phyloP scores from a whole-genome alignment of 352 stramenopile genomes.

The Pythium myriotylum region DNA sequence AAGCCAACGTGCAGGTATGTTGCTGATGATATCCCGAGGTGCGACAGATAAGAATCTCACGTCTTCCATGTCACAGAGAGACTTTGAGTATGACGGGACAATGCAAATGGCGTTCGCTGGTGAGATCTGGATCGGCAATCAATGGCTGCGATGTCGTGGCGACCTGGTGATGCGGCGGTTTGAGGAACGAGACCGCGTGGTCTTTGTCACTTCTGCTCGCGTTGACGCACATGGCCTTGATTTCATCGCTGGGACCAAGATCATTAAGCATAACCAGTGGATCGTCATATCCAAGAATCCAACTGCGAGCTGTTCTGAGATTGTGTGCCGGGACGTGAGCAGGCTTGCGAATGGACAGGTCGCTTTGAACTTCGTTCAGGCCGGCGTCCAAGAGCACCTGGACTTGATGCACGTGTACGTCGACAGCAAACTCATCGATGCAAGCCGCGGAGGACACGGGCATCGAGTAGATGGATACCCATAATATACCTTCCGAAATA shows the following conservation, averaged over 20 bases:
- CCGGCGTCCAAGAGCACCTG: neutral
- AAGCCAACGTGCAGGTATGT: neutral
- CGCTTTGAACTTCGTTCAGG: neutral
- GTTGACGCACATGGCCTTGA: neutral
- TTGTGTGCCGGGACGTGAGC: constrained; percentile 5
- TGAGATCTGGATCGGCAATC: neutral
- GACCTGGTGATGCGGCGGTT: constrained; percentile 8
- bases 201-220: constrained; percentile 8
- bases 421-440: constrained; percentile 1
- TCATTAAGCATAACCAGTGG: constrained; percentile 8
- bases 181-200: constrained; percentile 15
- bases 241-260: neutral
- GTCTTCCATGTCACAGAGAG: neutral
- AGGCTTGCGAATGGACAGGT: neutral
- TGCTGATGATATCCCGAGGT: no score
- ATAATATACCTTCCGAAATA: no score
- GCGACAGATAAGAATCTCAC: neutral
- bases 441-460: neutral
- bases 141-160: neutral
- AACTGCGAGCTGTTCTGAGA: neutral
- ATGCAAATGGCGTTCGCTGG: constrained; percentile 1
- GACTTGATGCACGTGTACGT: constrained; percentile 5
- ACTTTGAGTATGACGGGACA: neutral
- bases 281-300: neutral
- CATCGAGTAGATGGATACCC: neutral